Percentiles rank a stretch among this genome's conserved stretches.
These are phyloP conservation scores for Diplodia corticola DNA, from an alignment of 2,329 filamentous ascomycete genomes.

Conservation along the genomic window DNA sequence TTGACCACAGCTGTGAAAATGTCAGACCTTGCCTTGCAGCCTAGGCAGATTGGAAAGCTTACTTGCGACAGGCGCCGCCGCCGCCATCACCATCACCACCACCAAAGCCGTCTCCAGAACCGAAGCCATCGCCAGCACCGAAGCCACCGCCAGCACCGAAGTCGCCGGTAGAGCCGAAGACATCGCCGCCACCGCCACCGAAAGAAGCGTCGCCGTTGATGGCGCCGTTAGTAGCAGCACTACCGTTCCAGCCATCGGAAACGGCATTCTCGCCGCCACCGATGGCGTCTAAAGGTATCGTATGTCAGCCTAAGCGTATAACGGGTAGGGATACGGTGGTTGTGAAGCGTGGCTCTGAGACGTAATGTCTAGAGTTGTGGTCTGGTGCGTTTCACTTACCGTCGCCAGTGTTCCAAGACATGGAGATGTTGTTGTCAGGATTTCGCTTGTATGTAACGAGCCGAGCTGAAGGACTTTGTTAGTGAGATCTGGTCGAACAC, in stretches of 20 bases:
- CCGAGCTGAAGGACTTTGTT: neutral
- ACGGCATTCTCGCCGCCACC: neutral
- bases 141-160: neutral
- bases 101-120: constrained; percentile 1
- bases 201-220: constrained; percentile 5
- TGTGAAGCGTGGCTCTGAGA: neutral
- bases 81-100: neutral
- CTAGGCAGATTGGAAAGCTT: neutral
- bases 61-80: constrained; percentile 23
- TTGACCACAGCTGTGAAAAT: constrained; percentile 41
- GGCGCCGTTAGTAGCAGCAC: neutral
- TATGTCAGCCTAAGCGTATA: neutral
- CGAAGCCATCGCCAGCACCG: constrained; percentile 5
- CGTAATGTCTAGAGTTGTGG: neutral
- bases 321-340: neutral
- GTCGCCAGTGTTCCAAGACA: constrained; percentile 9
- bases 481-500: neutral
- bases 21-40: constrained; percentile 31
- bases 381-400: neutral
- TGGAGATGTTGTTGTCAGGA: neutral
- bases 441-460: neutral
- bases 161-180: constrained; percentile 10
- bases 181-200: neutral
- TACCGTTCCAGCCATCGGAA: neutral
- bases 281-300: neutral